Conservation (phyloP, 2,329 filamentous ascomycete species). For the Calycina herbarum region DNA sequence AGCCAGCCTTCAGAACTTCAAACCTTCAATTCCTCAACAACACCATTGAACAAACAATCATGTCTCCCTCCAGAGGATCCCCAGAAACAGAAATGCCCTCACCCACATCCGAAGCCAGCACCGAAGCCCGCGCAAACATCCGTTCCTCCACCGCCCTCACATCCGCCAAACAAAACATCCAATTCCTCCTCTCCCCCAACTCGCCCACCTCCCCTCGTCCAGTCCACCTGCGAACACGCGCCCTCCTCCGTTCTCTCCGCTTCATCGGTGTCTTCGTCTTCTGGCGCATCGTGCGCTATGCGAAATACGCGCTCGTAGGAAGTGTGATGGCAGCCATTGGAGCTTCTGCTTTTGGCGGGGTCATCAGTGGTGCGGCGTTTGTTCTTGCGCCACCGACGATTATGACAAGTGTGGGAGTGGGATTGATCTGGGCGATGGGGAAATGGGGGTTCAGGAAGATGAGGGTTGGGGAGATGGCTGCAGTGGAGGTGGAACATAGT, state of each 20-base stretch:
- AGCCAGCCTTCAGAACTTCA: too few relatives aligned
- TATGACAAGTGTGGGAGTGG: constrained; percentile 31
- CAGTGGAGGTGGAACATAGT: constrained; percentile 24
- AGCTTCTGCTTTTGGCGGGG: constrained; percentile 34
- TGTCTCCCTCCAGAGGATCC: constrained; percentile 27
- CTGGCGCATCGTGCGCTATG: constrained; percentile 38
- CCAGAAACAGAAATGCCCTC: background rate
- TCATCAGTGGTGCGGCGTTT: constrained; percentile 33
- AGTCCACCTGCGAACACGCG: constrained; percentile 34
- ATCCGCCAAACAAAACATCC: constrained; percentile 32
- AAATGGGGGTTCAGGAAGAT: constrained; percentile 38
- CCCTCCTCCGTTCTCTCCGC: constrained; percentile 34
- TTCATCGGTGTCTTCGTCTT: constrained; percentile 36
- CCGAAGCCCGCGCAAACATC: constrained; percentile 32
- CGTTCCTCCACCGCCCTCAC: constrained; percentile 32
- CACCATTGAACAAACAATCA: constrained; percentile 14
- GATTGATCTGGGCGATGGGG: constrained; percentile 33
- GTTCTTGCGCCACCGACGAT: constrained; percentile 36
- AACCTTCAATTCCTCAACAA: background rate
- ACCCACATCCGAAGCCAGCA: constrained; percentile 13
- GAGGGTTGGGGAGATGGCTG: constrained; percentile 28
- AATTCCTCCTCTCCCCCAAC: constrained; percentile 34
- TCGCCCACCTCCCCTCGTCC: constrained; percentile 29
- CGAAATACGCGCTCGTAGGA: constrained; percentile 37
- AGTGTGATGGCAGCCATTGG: constrained; percentile 33